Base-by-base conservation (phyloP, 2,329 filamentous ascomycete genomes). In the Lasiodiplodia sp. region DNA sequence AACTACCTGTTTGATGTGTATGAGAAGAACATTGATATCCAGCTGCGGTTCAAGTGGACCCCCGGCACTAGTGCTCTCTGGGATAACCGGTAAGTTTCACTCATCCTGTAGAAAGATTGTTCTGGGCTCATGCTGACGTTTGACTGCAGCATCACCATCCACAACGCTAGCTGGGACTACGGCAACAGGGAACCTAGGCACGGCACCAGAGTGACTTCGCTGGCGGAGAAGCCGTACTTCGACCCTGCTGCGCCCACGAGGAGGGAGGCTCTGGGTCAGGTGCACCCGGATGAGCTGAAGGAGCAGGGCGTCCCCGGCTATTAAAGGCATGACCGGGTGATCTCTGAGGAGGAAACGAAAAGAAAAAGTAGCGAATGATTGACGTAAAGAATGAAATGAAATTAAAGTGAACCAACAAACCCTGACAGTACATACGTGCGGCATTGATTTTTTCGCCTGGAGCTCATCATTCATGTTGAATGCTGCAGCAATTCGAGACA, bases 151-250 rank as follows among this genome's bases (percentile, higher is more conserved):
- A 90, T 92, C 69, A 92, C 91, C 0, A 92, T 92, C 47, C 90
- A 93, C 72, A 92, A 91, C 70, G 90, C 90, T 0, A 90, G 87
- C 73, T 93, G 90, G 89, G 90, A 93, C 72, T 92, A 92, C 73
- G 89, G 87, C 40, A 89, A 89, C 1, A 84, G 81, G 23, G 83
- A 92, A 74, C 88, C 90, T 0, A 83, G 91, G 49, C 91, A 93
- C 75, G 91, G 91, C 2, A 93, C 90, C 0, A 83, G 91, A 34
- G 90, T 93, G 3, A 93, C 90, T 0, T 83, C 88, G 8, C 78
- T 93, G 64, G 91, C 89, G 0, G 91, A 93, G 80, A 89, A 89
- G 81, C 91, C 91, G 0, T 90, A 85, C 73, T 93, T 91, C 72
- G 86, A 91, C 66, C 79, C 86, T 0, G 80, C 84, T 11, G 90